A percentile compares a stretch with the other conserved stretches of the same genome.
Evolutionary conservation across 768 basidiomycete genomes (phyloP).

Genomic region (Cyclocybe cylindracea): DNA sequence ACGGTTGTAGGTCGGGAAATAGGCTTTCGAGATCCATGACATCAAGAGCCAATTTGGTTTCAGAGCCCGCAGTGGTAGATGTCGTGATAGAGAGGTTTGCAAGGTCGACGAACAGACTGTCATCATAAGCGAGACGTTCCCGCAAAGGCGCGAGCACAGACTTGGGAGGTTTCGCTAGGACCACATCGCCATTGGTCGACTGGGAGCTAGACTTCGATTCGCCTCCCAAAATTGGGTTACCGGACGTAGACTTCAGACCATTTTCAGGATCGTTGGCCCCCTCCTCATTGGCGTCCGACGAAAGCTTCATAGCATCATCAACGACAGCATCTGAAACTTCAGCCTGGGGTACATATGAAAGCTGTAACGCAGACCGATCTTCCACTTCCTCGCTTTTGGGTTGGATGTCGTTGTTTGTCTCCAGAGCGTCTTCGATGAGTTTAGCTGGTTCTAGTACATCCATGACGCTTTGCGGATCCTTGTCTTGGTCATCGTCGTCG

Average conservation of each 20-base stretch:
- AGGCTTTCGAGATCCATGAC: conserved; percentile 54
- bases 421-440: conserved; percentile 61
- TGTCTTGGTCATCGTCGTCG: conserved; percentile 62
- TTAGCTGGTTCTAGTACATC: conserved; percentile 59
- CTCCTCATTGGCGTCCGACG: conserved; percentile 1
- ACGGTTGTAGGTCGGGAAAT: conserved; percentile 82
- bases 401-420: conserved; percentile 21
- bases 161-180: conserved; percentile 41
- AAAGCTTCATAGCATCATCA: neutral
- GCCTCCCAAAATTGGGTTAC: conserved; percentile 50
- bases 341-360: conserved; percentile 9
- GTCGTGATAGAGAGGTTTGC: conserved; percentile 34
- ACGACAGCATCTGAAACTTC: conserved; percentile 1
- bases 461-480: conserved; percentile 52
- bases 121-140: conserved; percentile 60
- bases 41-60: conserved; percentile 25
- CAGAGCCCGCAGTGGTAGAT: conserved; percentile 12
- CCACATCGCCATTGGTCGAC: conserved; percentile 37
- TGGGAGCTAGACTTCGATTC: conserved; percentile 40
- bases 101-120: conserved; percentile 51
- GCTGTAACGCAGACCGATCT: conserved; percentile 40
- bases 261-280: conserved; percentile 14
- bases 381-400: conserved; percentile 56
- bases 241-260: conserved; percentile 58
- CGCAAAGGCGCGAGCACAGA: conserved; percentile 56